These are phyloP conservation scores for Amanita subjunquillea DNA, from an alignment of 768 basidiomycete genomes.

Conservation along the genomic window DNA sequence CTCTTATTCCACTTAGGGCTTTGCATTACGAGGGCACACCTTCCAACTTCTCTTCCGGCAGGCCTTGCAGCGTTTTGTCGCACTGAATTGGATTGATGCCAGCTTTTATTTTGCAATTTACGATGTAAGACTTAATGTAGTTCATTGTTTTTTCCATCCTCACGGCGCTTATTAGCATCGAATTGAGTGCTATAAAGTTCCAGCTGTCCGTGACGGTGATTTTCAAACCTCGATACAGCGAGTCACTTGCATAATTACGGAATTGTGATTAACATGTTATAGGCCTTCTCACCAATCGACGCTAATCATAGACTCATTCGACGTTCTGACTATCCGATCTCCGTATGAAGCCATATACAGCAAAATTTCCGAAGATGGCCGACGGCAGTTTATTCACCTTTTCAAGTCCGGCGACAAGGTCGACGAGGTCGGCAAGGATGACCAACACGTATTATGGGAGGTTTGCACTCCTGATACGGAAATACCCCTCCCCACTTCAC, in stretches of 20 bases:
- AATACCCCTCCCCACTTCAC: conserved; percentile 20
- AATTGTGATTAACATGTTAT: background rate
- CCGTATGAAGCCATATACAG: conserved; percentile 11
- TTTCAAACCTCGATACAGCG: background rate
- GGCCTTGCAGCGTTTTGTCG: conserved; percentile 16
- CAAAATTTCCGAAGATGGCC: conserved; percentile 8
- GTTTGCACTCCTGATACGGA: conserved; percentile 3
- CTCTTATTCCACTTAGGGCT: conserved; percentile 19
- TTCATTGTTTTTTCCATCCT: background rate
- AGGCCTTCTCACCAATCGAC: conserved; percentile 15
- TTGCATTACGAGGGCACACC: conserved; percentile 21
- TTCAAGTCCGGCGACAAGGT: background rate
- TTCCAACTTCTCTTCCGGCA: conserved; percentile 20
- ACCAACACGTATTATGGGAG: background rate
- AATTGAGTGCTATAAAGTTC: conserved; percentile 25
- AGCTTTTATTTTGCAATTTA: conserved; percentile 28
- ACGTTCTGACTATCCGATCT: conserved; percentile 14
- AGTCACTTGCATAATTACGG: background rate
- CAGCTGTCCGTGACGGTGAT: conserved; percentile 21
- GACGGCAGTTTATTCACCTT: conserved; percentile 9
- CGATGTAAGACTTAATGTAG: conserved; percentile 19
- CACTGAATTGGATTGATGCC: conserved; percentile 29
- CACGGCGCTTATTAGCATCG: conserved; percentile 21
- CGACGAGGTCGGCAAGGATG: background rate
- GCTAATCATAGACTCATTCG: conserved; percentile 12